Evolutionary conservation across 1,284 basidiomycete genomes (phyloP), one percentile per base, ranked within the genome.

Genomic region (Ustilago bromivora): DNA sequence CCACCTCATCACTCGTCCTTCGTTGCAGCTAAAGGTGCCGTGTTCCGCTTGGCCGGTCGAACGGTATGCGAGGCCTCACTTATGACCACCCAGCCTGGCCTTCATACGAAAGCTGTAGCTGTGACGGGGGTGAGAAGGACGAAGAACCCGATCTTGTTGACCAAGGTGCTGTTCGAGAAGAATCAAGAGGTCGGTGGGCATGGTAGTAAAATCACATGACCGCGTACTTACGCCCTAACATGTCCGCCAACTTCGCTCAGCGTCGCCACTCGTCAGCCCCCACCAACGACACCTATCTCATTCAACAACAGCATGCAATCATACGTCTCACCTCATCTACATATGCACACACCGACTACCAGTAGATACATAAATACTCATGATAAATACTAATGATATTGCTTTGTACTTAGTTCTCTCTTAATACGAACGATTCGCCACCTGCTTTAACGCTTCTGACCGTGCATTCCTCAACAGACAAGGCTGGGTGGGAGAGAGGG

Each of bases 71-170:
- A 94, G 84, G 88, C 91, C 1, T 93, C 72, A 31, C 40, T 66
- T n/a, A 70, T 75, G 72, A 69, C 76, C 92, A 69, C 67, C 4
- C 54, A 57, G 28, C 57, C 64, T 12, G 57, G 60, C 1, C 61
- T 66, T 53, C 41, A 66, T n/a, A 54, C 64, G 9, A 55, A 38
- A 1, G 87, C 88, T 0, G 89, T 90, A 7, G 90, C 91, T 70
- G 90, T 91, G 0, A 83, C 92, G 0, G 90, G 94, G 32, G 87
- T 94, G 32, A 91, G 90, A 0, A 89, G 88, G 59, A 89, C 90
- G 17, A 90, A 90, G 72, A 94, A 94, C 80, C 93, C 93, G 0
- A 92, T 91, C 35, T 88, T 91, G 58, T 90, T 94, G 59, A 91
- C 89, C 13, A 90, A 91, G 17, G 88, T 89, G 2, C 87, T 94